phyloP scores from a whole-genome alignment of 495 filamentous ascomycete species.

The Aspergillus leporis region DNA sequence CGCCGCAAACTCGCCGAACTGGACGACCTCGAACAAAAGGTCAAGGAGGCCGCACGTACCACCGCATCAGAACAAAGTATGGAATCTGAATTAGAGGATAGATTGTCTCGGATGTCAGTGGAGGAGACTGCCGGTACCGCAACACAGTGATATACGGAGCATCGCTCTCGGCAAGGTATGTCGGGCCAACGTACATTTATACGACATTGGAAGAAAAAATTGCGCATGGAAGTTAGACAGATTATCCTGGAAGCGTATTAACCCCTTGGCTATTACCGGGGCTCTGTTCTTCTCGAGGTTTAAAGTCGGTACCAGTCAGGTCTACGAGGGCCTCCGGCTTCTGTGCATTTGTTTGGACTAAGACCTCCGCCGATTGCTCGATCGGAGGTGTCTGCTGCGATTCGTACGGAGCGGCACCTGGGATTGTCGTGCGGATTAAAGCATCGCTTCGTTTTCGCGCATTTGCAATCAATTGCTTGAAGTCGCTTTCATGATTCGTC shows the following conservation, averaged over 20 bases:
- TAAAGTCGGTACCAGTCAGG: slow-evolving; percentile 2
- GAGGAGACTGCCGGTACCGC: slow-evolving; percentile 36
- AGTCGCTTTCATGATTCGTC: slow-evolving; percentile 67
- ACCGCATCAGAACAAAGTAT: slow-evolving; percentile 25
- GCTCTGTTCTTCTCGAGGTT: slow-evolving; percentile 4
- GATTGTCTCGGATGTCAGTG: slow-evolving; percentile 46
- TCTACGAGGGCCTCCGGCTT: slow-evolving; percentile 7
- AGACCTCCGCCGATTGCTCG: slow-evolving; percentile 5
- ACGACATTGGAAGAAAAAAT: neutral
- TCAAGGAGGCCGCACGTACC: slow-evolving; percentile 33
- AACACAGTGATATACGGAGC: slow-evolving; percentile 10
- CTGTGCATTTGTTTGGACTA: slow-evolving; percentile 5
- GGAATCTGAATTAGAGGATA: slow-evolving; percentile 37
- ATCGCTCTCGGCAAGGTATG: neutral
- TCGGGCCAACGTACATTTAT: neutral
- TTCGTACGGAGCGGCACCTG: slow-evolving; percentile 13
- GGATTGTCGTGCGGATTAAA: slow-evolving; percentile 31
- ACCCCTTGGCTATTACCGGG: slow-evolving; percentile 9
- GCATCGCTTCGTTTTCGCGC: slow-evolving; percentile 54
- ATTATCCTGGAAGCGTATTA: slow-evolving; percentile 1
- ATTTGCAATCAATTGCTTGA: slow-evolving; percentile 71
- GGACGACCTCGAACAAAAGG: slow-evolving; percentile 40
- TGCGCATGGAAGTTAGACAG: neutral
- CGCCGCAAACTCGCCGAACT: slow-evolving; percentile 46
- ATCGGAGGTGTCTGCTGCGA: slow-evolving; percentile 4